Base-by-base conservation (phyloP, 2,329 filamentous ascomycete genomes). In the Fusarium ambrosium region DNA sequence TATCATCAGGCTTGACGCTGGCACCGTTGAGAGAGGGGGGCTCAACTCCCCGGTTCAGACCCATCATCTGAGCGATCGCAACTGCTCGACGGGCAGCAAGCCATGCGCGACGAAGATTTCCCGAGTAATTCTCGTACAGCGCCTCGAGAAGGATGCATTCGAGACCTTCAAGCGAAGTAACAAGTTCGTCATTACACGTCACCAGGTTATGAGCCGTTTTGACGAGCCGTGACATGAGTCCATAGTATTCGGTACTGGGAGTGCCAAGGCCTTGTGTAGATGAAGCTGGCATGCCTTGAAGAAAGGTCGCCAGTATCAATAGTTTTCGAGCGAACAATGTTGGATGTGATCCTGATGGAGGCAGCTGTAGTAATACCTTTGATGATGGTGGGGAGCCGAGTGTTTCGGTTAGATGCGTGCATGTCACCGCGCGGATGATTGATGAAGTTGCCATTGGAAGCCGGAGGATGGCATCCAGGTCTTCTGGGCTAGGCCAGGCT, bases 141-240 rank as follows among this genome's bases (percentile, higher is more conserved):
- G 81, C 82, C 70, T 89, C 85, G 0, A 89, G 80, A 72, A 89
- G 81, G n/a, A 90, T 72, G 62, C 86, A 88, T 68, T 89, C 86
- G 7, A 89, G 76, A 0, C 87, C 86, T 62, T 89, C 87, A 2
- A 88, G 43, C 0, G 84, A 85, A 27, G 79, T 80, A 0, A 86
- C 74, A 1, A 90, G 76, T 3, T 85, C 84, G 61, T 89, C 85
- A 29, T 89, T 84, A 16, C 81, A 82, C 0, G 85, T 87, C 1
- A 90, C 84, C 9, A 82, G 71, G 6, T 75, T 79, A 14, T 76
- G 80, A 1, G 80, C 80, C 0, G 77, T 77, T 16, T 82, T 78
- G 3, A 83, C 77, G 0, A 80, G 51, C 0, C 76, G 76, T 6
- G 71, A 59, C 78, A 80, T 78, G 7, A 82, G 77, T 0, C 24